These are phyloP conservation scores for Begonia fuchsioides DNA, from an alignment of 306 rosid species.

Conservation along the genomic window DNA sequence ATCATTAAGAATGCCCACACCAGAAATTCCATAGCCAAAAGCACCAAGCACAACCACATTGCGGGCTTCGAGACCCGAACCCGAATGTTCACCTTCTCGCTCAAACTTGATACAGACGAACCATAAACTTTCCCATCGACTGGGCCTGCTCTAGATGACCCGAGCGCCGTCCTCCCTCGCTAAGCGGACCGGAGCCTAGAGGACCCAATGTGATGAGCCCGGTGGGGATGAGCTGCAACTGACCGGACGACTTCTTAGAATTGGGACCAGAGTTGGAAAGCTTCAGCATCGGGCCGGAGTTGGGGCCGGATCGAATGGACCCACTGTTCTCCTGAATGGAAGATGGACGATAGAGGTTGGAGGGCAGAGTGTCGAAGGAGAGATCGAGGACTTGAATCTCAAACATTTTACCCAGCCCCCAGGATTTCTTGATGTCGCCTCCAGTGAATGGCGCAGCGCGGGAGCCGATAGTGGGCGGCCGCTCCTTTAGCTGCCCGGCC, in stretches of 20 bases:
- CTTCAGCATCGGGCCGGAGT: constrained; percentile 38
- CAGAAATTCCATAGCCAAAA: constrained; percentile 58
- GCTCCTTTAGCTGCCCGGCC: constrained; percentile 68
- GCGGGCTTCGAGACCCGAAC: constrained; percentile 64
- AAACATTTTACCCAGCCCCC: constrained; percentile 83
- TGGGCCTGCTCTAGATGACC: constrained; percentile 31
- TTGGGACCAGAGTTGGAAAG: constrained; percentile 41
- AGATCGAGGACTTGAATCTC: constrained; percentile 42
- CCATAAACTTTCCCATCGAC: constrained; percentile 59
- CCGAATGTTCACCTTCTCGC: constrained; percentile 47
- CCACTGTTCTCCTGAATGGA: constrained; percentile 58
- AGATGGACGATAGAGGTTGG: constrained; percentile 40
- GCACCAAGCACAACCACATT: constrained; percentile 65
- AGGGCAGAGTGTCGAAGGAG: constrained; percentile 10
- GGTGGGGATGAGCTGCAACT: constrained; percentile 46
- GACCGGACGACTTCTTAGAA: constrained; percentile 48
- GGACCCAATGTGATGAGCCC: constrained; percentile 80
- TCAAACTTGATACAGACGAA: constrained; percentile 62
- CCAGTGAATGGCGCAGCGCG: constrained; percentile 88
- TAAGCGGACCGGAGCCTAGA: constrained; percentile 39
- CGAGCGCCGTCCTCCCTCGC: constrained; percentile 22
- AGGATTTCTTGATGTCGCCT: constrained; percentile 88
- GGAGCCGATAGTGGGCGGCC: constrained; percentile 70
- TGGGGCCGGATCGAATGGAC: constrained; percentile 71
- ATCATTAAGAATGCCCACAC: constrained; percentile 82